These are phyloP conservation scores for Tulasnella sp. DNA, from an alignment of 768 basidiomycete species.

Conservation along the genomic window DNA sequence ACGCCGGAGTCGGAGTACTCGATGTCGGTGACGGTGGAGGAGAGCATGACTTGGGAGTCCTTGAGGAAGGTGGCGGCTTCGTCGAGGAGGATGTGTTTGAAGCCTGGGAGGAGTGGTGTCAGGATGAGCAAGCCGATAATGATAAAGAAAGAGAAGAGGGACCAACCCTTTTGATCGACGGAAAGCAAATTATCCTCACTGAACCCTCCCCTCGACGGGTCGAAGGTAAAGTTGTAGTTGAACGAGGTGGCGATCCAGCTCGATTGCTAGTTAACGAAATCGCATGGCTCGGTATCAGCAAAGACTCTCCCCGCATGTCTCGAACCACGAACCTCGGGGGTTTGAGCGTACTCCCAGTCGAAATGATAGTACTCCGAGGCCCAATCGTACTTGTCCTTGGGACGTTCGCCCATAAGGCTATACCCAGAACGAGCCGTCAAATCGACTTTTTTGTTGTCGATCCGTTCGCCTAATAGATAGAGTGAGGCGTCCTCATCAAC, in stretches of 20 bases:
- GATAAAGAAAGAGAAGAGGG: background rate
- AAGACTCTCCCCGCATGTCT: too few species aligned
- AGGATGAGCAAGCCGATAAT: background rate
- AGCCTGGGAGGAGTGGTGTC: conserved; percentile 25
- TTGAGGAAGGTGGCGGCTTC: conserved; percentile 52
- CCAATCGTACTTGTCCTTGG: conserved; percentile 39
- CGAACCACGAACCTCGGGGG: conserved; percentile 56
- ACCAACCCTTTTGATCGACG: conserved; percentile 49
- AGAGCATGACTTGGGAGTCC: conserved; percentile 42
- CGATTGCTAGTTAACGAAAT: conserved; percentile 27
- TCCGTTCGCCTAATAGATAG: conserved; percentile 38
- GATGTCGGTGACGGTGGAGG: conserved; percentile 45
- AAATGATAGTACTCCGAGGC: conserved; percentile 54
- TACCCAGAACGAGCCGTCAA: conserved; percentile 49
- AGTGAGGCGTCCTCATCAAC: background rate
- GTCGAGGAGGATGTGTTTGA: conserved; percentile 46
- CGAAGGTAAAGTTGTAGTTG: conserved; percentile 58
- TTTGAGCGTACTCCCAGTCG: conserved; percentile 47
- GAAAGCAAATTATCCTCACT: conserved; percentile 46
- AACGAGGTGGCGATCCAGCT: conserved; percentile 16
- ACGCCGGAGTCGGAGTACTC: conserved; percentile 42
- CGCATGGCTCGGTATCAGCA: background rate
- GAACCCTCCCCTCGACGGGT: conserved; percentile 48
- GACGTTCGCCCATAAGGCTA: conserved; percentile 41
- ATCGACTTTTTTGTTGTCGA: conserved; percentile 45